phyloP scores from a whole-genome alignment of 2,329 filamentous ascomycete species.

The Colletotrichum spinosum region DNA sequence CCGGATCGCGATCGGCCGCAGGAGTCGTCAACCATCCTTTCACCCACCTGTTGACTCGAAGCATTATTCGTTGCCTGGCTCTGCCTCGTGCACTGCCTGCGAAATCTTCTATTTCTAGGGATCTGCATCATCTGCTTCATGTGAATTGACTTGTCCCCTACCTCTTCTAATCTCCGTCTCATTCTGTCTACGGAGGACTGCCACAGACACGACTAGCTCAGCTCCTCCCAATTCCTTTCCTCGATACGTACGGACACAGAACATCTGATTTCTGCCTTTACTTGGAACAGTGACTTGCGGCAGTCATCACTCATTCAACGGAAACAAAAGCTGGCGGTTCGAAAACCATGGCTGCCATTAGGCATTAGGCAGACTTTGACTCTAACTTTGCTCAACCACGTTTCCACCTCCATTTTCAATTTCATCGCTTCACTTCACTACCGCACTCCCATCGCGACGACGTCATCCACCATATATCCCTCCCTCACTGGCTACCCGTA shows the following conservation, averaged over 20 bases:
- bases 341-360: too few relatives aligned
- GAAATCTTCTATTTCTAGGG: conserved; percentile 7
- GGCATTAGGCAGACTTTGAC: too few relatives aligned
- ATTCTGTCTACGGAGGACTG: too few relatives aligned
- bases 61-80: not conserved
- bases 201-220: too few relatives aligned
- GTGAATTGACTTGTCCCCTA: not conserved
- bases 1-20: conserved; percentile 30
- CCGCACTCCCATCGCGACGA: conserved; percentile 25
- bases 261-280: too few relatives aligned
- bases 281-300: too few relatives aligned
- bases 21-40: not conserved
- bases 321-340: too few relatives aligned
- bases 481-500: conserved; percentile 15
- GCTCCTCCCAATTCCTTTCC: too few relatives aligned
- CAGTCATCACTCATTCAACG: too few relatives aligned
- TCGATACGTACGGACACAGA: too few relatives aligned
- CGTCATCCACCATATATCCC: conserved; percentile 34
- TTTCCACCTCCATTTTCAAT: not conserved
- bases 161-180: too few relatives aligned
- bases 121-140: not conserved
- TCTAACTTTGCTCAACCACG: not conserved
- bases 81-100: conserved; percentile 22
- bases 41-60: too few relatives aligned
- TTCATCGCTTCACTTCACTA: not conserved